Conservation (phyloP, 345 rosid genomes). For the Boechera retrofracta region DNA sequence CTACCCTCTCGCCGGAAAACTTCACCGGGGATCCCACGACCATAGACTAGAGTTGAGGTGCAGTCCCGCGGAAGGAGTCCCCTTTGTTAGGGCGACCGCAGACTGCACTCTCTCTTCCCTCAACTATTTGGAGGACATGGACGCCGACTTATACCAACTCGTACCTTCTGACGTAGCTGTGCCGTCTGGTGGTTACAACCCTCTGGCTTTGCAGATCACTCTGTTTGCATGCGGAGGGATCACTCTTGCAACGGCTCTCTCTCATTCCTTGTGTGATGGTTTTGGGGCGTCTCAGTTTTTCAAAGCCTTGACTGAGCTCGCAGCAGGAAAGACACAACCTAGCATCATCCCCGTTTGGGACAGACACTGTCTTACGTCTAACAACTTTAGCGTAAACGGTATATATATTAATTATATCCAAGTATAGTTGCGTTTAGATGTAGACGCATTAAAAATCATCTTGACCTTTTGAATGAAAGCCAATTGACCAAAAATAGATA, state of each 20-base stretch:
- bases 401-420: background rate
- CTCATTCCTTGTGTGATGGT: conserved; percentile 67
- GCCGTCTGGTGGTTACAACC: conserved; percentile 29
- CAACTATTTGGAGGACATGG: conserved; percentile 53
- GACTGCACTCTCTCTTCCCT: conserved; percentile 51
- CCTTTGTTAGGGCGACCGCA: conserved; percentile 53
- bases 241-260: conserved; percentile 60
- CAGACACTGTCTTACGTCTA: conserved; percentile 48
- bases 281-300: conserved; percentile 62
- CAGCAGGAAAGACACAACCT: conserved; percentile 50
- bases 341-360: conserved; percentile 61
- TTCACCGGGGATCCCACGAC: conserved; percentile 50
- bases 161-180: conserved; percentile 39
- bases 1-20: conserved; percentile 70
- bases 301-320: conserved; percentile 54
- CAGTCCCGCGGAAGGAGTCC: conserved; percentile 53
- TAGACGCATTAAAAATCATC: background rate
- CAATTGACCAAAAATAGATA: background rate
- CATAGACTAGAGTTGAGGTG: conserved; percentile 51
- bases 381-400: conserved; percentile 28
- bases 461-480: too few relatives aligned
- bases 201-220: conserved; percentile 55
- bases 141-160: conserved; percentile 42
- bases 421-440: background rate
- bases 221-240: conserved; percentile 64